phyloP scores from a whole-genome alignment of 1,139 yeast genomes.

The Suhomyces terraborum region DNA sequence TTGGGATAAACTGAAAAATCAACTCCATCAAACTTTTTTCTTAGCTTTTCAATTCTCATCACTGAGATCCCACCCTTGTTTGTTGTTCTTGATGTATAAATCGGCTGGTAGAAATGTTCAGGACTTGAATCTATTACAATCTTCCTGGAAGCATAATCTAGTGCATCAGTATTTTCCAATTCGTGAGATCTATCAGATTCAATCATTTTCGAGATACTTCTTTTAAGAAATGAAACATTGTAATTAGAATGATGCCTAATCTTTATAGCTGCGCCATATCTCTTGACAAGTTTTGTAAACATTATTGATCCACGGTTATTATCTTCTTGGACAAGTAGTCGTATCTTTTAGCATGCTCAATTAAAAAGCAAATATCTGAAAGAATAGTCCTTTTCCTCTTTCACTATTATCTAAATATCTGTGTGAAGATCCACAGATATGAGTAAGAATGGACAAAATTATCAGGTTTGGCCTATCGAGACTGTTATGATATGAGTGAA shows the following conservation, averaged over 20 bases:
- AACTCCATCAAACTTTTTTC: slow-evolving; percentile 19
- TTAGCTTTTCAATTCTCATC: slow-evolving; percentile 24
- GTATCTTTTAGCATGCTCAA: no score
- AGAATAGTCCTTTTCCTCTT: no score
- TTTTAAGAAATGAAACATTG: not conserved
- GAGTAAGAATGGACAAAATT: no score
- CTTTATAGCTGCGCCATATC: not conserved
- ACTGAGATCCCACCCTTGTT: slow-evolving; percentile 4
- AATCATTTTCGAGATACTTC: not conserved
- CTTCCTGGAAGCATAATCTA: slow-evolving; percentile 16
- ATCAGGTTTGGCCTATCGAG: no score
- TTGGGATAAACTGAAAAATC: slow-evolving; percentile 23
- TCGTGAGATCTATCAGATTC: not conserved
- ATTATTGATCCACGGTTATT: not conserved
- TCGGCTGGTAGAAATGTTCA: slow-evolving; percentile 23
- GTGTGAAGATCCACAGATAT: no score
- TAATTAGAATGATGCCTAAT: not conserved
- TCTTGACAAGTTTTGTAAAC: not conserved
- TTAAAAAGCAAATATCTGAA: no score
- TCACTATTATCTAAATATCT: no score
- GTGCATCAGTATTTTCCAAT: slow-evolving; percentile 10
- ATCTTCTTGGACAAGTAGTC: no score
- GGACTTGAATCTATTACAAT: slow-evolving; percentile 10
- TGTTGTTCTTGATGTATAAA: slow-evolving; percentile 17
- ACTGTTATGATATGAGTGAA: no score